Conservation (phyloP, 306 rosid genomes). For the Cucumis cinereus region DNA sequence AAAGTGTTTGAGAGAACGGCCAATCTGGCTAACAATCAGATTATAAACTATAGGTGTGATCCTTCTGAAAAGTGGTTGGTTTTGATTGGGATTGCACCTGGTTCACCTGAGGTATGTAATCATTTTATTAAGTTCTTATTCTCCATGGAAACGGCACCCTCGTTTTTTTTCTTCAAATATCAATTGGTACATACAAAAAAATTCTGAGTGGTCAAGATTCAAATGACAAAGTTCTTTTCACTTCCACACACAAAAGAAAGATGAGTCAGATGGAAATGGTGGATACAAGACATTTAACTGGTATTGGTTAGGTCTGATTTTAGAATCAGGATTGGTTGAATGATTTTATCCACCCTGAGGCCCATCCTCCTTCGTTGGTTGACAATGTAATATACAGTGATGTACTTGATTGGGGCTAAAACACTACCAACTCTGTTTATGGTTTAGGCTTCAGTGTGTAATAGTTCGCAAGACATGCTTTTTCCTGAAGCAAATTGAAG, state of each 20-base stretch:
- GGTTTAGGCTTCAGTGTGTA: background rate
- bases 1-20: conserved; percentile 95
- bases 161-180: background rate
- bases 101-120: conserved; percentile 80
- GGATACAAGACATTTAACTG: background rate
- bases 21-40: conserved; percentile 86
- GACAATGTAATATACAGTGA: background rate
- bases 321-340: background rate
- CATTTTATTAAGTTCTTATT: conserved; percentile 1
- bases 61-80: conserved; percentile 99
- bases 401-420: background rate
- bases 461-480: background rate
- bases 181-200: background rate
- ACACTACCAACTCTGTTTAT: background rate
- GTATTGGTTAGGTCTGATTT: background rate
- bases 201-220: background rate
- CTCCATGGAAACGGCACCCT: too few relatives aligned
- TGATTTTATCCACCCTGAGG: too few relatives aligned
- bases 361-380: too few relatives aligned
- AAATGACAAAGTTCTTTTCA: background rate
- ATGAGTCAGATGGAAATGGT: background rate
- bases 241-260: background rate
- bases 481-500: background rate
- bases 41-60: conserved; percentile 95
- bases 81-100: conserved; percentile 97